A percentile compares a stretch with the other conserved stretches of the same genome.
These are phyloP conservation scores for Selaginella moellendorffii DNA, from an alignment of 75 land plant species.

Conservation along the genomic window DNA sequence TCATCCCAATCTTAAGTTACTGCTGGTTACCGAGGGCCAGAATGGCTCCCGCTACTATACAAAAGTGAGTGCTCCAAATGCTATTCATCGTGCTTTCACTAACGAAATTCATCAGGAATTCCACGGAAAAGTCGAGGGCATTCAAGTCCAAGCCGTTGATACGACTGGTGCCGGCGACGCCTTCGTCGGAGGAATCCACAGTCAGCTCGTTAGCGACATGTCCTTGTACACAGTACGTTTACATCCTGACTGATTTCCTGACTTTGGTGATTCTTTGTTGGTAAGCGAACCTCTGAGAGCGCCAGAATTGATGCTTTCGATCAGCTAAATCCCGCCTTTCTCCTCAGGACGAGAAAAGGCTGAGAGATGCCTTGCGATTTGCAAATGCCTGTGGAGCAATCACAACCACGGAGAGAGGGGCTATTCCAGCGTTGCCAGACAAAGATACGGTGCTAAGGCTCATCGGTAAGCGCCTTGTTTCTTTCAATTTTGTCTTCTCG, in stretches of 20 bases:
- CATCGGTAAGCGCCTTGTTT: conserved; percentile 13
- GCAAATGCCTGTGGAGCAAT: conserved; percentile 58
- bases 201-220: conserved; percentile 7
- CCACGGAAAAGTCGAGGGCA: conserved; percentile 3
- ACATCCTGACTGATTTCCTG: neutral
- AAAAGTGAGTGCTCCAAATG: conserved; percentile 20
- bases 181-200: neutral
- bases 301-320: neutral
- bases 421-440: conserved; percentile 45
- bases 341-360: conserved; percentile 30
- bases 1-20: conserved; percentile 27
- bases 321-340: neutral
- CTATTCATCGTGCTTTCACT: too few species aligned
- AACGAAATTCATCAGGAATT: neutral
- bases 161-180: conserved; percentile 8
- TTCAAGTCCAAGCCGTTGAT: neutral
- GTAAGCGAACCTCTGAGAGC: too few species aligned
- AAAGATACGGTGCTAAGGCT: conserved; percentile 31
- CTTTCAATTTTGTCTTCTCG: neutral
- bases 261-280: too few species aligned
- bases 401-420: conserved; percentile 53
- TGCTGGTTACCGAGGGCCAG: conserved; percentile 37
- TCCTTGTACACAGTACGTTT: conserved; percentile 14
- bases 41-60: conserved; percentile 49
- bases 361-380: conserved; percentile 43